A percentile compares a stretch with the other conserved stretches of the same genome.
These are phyloP conservation scores for Kwoniella sp. DNA, from an alignment of 768 basidiomycete genomes.

Conservation along the genomic window DNA sequence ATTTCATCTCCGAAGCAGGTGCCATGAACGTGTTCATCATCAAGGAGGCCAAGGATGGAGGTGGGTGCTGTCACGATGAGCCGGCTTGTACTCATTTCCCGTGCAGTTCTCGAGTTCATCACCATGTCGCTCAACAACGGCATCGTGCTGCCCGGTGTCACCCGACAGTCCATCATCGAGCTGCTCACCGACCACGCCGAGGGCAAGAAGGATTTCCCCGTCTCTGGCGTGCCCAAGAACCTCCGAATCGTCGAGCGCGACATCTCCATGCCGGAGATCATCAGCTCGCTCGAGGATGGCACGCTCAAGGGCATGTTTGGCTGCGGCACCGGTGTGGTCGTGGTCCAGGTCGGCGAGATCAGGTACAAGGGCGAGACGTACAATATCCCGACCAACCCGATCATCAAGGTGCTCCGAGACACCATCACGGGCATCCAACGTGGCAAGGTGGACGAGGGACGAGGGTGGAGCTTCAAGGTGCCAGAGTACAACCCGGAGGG, in stretches of 20 bases:
- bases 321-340: constrained; percentile 44
- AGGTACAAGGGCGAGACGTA: constrained; percentile 26
- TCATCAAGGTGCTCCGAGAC: constrained; percentile 33
- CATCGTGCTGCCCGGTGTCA: constrained; percentile 44
- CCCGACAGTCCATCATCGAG: constrained; percentile 39
- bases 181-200: constrained; percentile 28
- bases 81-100: background rate
- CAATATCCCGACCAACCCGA: constrained; percentile 34
- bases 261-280: constrained; percentile 40
- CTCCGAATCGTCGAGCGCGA: constrained; percentile 42
- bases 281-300: constrained; percentile 27
- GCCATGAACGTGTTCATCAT: constrained; percentile 45
- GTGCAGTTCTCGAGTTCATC: constrained; percentile 37
- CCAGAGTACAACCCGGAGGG: constrained; percentile 34
- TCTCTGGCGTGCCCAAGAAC: constrained; percentile 33
- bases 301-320: constrained; percentile 44
- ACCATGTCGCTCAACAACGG: constrained; percentile 44
- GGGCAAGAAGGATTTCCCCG: constrained; percentile 28
- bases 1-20: constrained; percentile 43
- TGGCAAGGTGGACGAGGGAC: constrained; percentile 30
- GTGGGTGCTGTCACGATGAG: constrained; percentile 25
- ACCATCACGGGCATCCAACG: constrained; percentile 40
- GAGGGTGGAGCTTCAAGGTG: constrained; percentile 36
- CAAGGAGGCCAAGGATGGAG: constrained; percentile 41
- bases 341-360: constrained; percentile 36